These are phyloP conservation scores for Didymella glomerata DNA, from an alignment of 2,329 filamentous ascomycete species.

Conservation along the genomic window DNA sequence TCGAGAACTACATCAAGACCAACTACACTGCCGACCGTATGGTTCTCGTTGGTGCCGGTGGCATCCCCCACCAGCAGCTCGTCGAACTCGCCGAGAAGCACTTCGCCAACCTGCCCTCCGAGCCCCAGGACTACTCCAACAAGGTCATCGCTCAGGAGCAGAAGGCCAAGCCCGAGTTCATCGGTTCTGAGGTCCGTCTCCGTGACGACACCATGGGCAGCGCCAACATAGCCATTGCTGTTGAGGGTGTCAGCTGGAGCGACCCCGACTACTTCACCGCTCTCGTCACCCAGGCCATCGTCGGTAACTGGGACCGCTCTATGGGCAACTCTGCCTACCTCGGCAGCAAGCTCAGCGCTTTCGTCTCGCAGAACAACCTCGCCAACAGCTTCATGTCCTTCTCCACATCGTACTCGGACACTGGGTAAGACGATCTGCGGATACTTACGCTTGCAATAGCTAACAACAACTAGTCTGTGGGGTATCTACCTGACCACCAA, in stretches of 20 bases:
- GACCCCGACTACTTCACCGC: constrained; percentile 99
- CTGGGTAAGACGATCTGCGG: constrained; percentile 75
- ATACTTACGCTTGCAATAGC: constrained; percentile 18
- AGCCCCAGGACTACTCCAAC: constrained; percentile 76
- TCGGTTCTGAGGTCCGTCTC: constrained; percentile 94
- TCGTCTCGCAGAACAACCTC: constrained; percentile 91
- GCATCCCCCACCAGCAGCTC: constrained; percentile 90
- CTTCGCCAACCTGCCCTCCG: constrained; percentile 81
- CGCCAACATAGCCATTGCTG: constrained; percentile 97
- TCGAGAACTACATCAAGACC: constrained; percentile 96
- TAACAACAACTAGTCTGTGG: constrained; percentile 77
- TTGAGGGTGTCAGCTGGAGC: constrained; percentile 99
- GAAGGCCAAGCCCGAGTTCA: constrained; percentile 91
- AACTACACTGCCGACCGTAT: constrained; percentile 99
- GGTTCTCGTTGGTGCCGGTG: constrained; percentile 96
- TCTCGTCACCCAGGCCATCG: constrained; percentile 95
- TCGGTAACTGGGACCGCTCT: constrained; percentile 99
- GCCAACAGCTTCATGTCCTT: constrained; percentile 99
- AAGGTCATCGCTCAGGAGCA: constrained; percentile 74
- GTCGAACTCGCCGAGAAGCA: constrained; percentile 97
- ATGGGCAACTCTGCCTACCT: constrained; percentile 98
- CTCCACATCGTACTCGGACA: constrained; percentile 99
- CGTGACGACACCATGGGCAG: constrained; percentile 96
- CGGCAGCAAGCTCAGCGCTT: constrained; percentile 96
- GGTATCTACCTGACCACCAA: constrained; percentile 98